Evolutionary conservation across 2,329 filamentous ascomycete species (phyloP), one percentile per base, ranked within the genome.

Genomic region (Pseudocercospora eumusae): DNA sequence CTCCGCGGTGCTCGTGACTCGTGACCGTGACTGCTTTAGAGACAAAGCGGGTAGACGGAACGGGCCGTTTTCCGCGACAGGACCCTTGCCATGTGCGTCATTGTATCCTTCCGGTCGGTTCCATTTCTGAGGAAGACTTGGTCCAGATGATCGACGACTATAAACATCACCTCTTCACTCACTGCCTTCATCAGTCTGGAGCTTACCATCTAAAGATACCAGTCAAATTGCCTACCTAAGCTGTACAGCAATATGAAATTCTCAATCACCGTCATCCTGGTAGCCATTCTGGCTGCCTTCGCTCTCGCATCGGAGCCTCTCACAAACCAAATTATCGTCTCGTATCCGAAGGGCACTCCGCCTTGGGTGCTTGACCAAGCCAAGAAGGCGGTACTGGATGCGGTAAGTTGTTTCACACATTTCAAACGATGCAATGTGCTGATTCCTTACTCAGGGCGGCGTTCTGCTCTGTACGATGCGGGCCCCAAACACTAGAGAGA

Each of bases 311-410:
- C 57, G 2, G 52, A 64, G 11, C 53, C 64, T 56, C 62, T 60
- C 9, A 91, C 52, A 9, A 91, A 91, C 76, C 85, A 86, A 36
- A 86, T 96, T 66, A 87, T 97, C 69, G 82, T 97, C 71, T 91
- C 84, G 72, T 96, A 92, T 73, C 86, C 89, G 23, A 80, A 87
- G 56, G 82, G 85, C 53, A 89, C 87, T 69, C 88, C 91, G 20
- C 80, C 88, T 66, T 82, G 81, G 36, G 79, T 96, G 36, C 75
- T 96, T 31, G 79, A 86, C 21, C 77, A 89, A 60, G 92, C 91
- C 13, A 31, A 57, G 18, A 58, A 63, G 10, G 61, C 61, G 7
- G 52, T 52, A 8, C 11, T 56, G 21, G 57, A 65, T 11, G 60
- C 63, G 9, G 66, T 83, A 18, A 49, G 18, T 23, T 20, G 23